phyloP scores from a whole-genome alignment of 2,329 filamentous ascomycete genomes.

The Penicillium freii region DNA sequence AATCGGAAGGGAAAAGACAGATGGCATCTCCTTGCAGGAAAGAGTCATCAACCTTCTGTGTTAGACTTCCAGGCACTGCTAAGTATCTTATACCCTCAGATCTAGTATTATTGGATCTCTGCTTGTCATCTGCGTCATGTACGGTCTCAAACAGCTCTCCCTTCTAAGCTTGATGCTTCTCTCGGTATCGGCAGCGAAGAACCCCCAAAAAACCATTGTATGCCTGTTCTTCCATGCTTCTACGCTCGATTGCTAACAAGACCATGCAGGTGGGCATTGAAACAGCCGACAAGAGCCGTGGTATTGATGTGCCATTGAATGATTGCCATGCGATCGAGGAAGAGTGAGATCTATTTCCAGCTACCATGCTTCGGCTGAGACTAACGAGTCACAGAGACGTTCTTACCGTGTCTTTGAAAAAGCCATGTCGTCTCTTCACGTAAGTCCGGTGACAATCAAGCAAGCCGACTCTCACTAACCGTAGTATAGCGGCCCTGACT shows the following conservation, averaged over 20 bases:
- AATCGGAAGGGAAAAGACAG: background rate
- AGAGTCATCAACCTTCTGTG: background rate
- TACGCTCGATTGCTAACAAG: background rate
- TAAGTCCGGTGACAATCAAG: constrained; percentile 6
- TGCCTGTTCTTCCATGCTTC: background rate
- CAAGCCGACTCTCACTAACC: background rate
- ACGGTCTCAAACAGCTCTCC: constrained; percentile 21
- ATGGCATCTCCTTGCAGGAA: background rate
- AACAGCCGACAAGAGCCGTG: constrained; percentile 19
- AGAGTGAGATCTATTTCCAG: constrained; percentile 16
- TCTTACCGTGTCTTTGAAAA: constrained; percentile 21
- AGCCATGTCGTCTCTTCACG: constrained; percentile 27
- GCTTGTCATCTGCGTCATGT: constrained; percentile 13
- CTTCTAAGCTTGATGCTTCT: constrained; percentile 25
- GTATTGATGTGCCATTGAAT: constrained; percentile 20
- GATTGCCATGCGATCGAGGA: constrained; percentile 24
- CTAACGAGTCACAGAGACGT: constrained; percentile 17
- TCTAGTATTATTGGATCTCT: background rate
- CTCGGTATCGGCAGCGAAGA: constrained; percentile 17
- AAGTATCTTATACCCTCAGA: background rate
- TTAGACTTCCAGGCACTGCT: background rate
- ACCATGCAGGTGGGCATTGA: constrained; percentile 22
- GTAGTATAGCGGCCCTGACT: constrained; percentile 16
- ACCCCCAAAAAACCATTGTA: constrained; percentile 17
- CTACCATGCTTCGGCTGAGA: background rate